Base-by-base conservation (phyloP, 176 grass and related monocot genomes). In the Oryza meridionalis region DNA sequence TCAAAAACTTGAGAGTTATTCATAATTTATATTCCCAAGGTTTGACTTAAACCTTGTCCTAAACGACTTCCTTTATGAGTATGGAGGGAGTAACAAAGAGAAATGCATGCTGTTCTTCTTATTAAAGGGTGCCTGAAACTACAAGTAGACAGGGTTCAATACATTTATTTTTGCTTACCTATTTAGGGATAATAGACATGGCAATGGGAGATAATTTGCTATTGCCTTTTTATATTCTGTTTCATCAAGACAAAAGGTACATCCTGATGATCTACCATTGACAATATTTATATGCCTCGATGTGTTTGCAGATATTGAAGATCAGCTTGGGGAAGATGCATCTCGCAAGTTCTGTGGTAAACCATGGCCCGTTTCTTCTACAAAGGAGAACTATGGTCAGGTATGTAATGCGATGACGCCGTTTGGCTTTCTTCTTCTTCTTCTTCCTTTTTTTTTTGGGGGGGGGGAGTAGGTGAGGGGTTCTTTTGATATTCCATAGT, bases 341-440 rank as follows among this genome's bases (percentile, higher is more conserved):
- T 1, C 3, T 14, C 40, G 0, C 9, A 75, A 35, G 49, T 78
- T 14, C 61, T 1, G 0, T 22, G 5, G 0, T 1, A 63, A 42
- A n/a, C 9, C 13, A 73, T 25, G 67, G 62, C 29, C 29, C 11
- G 2, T 82, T 51, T 4, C 0, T 7, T 46, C 45, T 2, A 67
- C 8, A 13, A 90, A 79, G 5, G 73, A 69, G n/a, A 86, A 82
- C 25, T 79, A 79, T 63, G 61, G 68, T 38, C 0, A 8, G 79
- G 84, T 90, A 86, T 45, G 72, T 76, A 58, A 33, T 24, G 9
- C 3, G 0, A 5, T 51, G 13, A 21, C 1, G 0, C 69, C 1
- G 10, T 31, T 37, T 31, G 62, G 29, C 22, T 33, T 45, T 33
- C 22, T 21, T 37, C 45, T n/a, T 43, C 8, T 9, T 43, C 7